A percentile compares a stretch with the other conserved stretches of the same genome.
These are phyloP conservation scores for Lichtheimia ramosa DNA, from an alignment of 371 early-diverging fungal species.

Conservation along the genomic window DNA sequence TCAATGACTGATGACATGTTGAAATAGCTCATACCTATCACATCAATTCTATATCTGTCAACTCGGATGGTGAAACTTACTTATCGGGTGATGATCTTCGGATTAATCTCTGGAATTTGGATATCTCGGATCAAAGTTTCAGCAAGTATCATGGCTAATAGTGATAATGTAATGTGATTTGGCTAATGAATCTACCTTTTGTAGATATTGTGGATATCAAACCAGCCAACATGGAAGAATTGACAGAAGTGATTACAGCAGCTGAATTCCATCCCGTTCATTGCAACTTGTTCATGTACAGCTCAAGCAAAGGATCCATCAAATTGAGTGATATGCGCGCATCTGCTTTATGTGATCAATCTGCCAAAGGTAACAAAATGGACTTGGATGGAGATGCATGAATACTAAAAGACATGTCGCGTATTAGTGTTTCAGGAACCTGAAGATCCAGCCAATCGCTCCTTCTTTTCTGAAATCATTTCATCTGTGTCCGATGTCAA, in stretches of 20 bases:
- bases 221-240: constrained; percentile 98
- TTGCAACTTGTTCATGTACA: constrained; percentile 98
- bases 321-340: constrained; percentile 96
- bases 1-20: not conserved
- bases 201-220: constrained; percentile 99
- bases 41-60: constrained; percentile 98
- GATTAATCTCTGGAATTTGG: constrained; percentile 98
- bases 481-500: constrained; percentile 96
- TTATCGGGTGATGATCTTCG: constrained; percentile 98
- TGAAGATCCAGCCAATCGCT: constrained; percentile 90
- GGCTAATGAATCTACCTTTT: not conserved
- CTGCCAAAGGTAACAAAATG: constrained; percentile 77
- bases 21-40: constrained; percentile 98
- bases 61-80: constrained; percentile 96
- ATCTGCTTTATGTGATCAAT: constrained; percentile 92
- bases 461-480: constrained; percentile 98
- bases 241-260: constrained; percentile 98
- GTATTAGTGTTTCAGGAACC: constrained; percentile 88
- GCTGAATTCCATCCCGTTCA: constrained; percentile 96
- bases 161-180: too few species aligned
- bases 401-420: too few species aligned
- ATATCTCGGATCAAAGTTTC: constrained; percentile 95
- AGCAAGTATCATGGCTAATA: constrained; percentile 53
- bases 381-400: not conserved
- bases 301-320: constrained; percentile 97